Percentiles rank a stretch among this genome's conserved stretches.
phyloP scores from a whole-genome alignment of 495 filamentous ascomycete species.

The Filosporella fistucella region DNA sequence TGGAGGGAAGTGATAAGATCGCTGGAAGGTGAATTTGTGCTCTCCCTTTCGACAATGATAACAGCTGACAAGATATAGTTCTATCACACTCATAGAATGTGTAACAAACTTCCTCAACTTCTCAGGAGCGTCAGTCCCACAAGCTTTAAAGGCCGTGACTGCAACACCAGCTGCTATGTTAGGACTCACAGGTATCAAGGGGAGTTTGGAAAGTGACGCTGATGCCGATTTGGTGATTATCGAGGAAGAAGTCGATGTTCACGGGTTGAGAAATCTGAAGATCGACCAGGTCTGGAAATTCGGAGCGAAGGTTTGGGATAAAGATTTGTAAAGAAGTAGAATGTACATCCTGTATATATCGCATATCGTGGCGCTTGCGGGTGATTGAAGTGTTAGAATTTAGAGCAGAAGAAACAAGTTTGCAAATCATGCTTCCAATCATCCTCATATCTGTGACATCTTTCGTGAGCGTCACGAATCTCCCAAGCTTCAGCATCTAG shows the following conservation, averaged over 20 bases:
- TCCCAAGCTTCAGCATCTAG: too few species aligned
- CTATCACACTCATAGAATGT: constrained; percentile 71
- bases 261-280: constrained; percentile 42
- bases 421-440: too few species aligned
- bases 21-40: constrained; percentile 52
- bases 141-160: constrained; percentile 67
- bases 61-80: constrained; percentile 32
- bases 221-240: constrained; percentile 80
- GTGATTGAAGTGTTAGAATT: too few species aligned
- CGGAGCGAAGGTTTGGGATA: constrained; percentile 34
- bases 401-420: too few species aligned
- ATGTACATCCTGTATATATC: too few species aligned
- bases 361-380: too few species aligned
- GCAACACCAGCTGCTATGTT: constrained; percentile 70
- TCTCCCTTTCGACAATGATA: not conserved
- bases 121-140: constrained; percentile 57
- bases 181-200: constrained; percentile 62
- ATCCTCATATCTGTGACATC: too few species aligned
- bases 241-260: constrained; percentile 43
- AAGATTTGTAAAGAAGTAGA: constrained; percentile 6
- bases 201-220: constrained; percentile 58
- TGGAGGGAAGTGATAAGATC: constrained; percentile 68
- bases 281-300: constrained; percentile 79
- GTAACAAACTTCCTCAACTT: constrained; percentile 75
- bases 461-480: too few species aligned